Evolutionary conservation across 2,329 filamentous ascomycete species (phyloP).

Genomic region (Curvularia verruculosa): DNA sequence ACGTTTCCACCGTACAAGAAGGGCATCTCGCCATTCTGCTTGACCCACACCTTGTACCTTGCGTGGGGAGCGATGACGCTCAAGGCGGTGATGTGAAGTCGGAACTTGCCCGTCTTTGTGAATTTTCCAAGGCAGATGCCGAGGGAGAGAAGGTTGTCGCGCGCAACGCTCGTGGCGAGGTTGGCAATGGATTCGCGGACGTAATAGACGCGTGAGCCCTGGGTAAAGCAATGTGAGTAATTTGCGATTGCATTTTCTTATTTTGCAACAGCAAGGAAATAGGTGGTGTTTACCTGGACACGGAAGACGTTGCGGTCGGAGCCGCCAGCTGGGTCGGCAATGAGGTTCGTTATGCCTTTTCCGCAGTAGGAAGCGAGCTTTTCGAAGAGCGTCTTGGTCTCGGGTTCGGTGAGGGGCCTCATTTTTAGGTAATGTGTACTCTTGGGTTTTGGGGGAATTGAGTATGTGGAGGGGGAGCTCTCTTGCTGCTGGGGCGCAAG

Average conservation of each 20-base stretch:
- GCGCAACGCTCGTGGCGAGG: slow-evolving; percentile 82
- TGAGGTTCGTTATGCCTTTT: slow-evolving; percentile 79
- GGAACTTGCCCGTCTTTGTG: slow-evolving; percentile 95
- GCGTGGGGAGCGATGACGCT: slow-evolving; percentile 89
- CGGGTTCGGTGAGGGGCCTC: slow-evolving; percentile 79
- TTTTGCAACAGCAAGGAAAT: no score
- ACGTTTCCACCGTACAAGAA: slow-evolving; percentile 94
- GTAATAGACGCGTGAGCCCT: slow-evolving; percentile 87
- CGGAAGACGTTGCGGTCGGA: slow-evolving; percentile 55
- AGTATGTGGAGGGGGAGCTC: background rate
- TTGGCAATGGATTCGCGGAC: slow-evolving; percentile 89
- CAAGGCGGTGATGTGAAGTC: slow-evolving; percentile 90
- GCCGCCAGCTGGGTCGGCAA: slow-evolving; percentile 43
- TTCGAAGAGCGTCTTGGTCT: slow-evolving; percentile 81
- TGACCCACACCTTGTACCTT: slow-evolving; percentile 96
- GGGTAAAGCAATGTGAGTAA: slow-evolving; percentile 48
- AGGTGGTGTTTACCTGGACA: slow-evolving; percentile 53
- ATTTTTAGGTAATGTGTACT: slow-evolving; percentile 56
- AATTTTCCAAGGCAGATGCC: slow-evolving; percentile 93
- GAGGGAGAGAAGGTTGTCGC: slow-evolving; percentile 82
- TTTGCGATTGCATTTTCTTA: background rate
- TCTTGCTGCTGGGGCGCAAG: slow-evolving; percentile 13
- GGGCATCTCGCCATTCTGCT: slow-evolving; percentile 95
- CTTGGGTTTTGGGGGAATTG: background rate
- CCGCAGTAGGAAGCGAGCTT: slow-evolving; percentile 96